Conservation (phyloP, 345 rosid genomes). For the Aegle marmelos region DNA sequence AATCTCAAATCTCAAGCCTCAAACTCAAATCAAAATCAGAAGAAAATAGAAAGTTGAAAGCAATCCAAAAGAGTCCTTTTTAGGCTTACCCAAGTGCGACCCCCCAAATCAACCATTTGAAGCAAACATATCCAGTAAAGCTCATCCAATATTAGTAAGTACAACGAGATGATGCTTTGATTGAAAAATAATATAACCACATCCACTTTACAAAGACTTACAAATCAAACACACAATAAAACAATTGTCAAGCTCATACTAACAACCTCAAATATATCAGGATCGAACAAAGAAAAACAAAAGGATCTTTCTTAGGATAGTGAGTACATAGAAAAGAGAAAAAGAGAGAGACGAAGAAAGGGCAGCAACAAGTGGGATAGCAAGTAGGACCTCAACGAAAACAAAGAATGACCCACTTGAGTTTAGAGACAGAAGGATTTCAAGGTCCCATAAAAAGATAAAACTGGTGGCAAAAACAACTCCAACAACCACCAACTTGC, state of each 20-base stretch:
- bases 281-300: slow-evolving; percentile 7
- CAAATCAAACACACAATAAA: not conserved
- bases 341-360: slow-evolving; percentile 23
- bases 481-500: slow-evolving; percentile 12
- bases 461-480: slow-evolving; percentile 29
- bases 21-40: not conserved
- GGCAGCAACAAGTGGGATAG: slow-evolving; percentile 40
- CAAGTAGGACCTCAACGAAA: slow-evolving; percentile 33
- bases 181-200: slow-evolving; percentile 22
- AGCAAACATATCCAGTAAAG: slow-evolving; percentile 27
- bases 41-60: slow-evolving; percentile 12
- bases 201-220: slow-evolving; percentile 15
- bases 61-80: slow-evolving; percentile 18
- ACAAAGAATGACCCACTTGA: slow-evolving; percentile 35
- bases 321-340: slow-evolving; percentile 25
- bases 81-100: slow-evolving; percentile 4
- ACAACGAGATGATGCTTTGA: slow-evolving; percentile 44
- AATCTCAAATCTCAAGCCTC: not conserved
- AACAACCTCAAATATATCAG: slow-evolving; percentile 15
- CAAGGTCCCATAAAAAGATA: slow-evolving; percentile 34
- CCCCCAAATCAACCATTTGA: slow-evolving; percentile 31
- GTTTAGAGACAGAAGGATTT: slow-evolving; percentile 35
- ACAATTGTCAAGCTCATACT: not conserved
- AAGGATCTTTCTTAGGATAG: slow-evolving; percentile 21
- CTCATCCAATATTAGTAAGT: slow-evolving; percentile 21